phyloP scores from a whole-genome alignment of 768 basidiomycete genomes.

The Hemileccinum impolitum region DNA sequence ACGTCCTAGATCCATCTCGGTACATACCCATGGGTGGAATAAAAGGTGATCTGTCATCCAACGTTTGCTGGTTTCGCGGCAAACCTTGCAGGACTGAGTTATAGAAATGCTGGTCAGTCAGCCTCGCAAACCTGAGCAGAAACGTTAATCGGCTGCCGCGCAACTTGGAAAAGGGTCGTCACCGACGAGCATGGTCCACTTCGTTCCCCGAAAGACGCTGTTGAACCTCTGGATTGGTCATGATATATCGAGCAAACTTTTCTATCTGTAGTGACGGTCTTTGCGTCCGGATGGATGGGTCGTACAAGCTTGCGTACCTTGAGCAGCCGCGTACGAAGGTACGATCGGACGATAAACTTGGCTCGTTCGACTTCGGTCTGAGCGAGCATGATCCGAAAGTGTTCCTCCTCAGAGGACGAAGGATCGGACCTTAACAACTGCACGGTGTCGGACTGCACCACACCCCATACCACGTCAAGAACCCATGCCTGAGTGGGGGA shows the following conservation, averaged over 20 bases:
- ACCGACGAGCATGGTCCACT: conserved; percentile 76
- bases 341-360: conserved; percentile 88
- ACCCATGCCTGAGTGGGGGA: not conserved
- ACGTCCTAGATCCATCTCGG: not conserved
- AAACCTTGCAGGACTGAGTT: conserved; percentile 80
- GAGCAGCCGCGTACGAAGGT: conserved; percentile 78
- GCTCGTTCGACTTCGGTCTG: conserved; percentile 94
- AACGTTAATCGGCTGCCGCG: not conserved
- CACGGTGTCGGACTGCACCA: conserved; percentile 67
- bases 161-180: conserved; percentile 13
- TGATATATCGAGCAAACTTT: conserved; percentile 79
- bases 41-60: conserved; percentile 72
- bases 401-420: conserved; percentile 86
- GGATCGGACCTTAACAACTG: conserved; percentile 77
- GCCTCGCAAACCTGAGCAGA: conserved; percentile 59
- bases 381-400: conserved; percentile 88
- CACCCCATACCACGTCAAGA: conserved; percentile 1
- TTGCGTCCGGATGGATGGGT: too few relatives aligned
- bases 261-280: conserved; percentile 60
- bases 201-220: conserved; percentile 81
- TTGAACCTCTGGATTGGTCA: conserved; percentile 66
- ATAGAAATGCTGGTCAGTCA: conserved; percentile 76
- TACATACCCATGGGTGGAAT: conserved; percentile 72
- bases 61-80: conserved; percentile 68
- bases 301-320: conserved; percentile 50